phyloP scores from a whole-genome alignment of 495 filamentous ascomycete genomes.

The Penicillium turbatum region DNA sequence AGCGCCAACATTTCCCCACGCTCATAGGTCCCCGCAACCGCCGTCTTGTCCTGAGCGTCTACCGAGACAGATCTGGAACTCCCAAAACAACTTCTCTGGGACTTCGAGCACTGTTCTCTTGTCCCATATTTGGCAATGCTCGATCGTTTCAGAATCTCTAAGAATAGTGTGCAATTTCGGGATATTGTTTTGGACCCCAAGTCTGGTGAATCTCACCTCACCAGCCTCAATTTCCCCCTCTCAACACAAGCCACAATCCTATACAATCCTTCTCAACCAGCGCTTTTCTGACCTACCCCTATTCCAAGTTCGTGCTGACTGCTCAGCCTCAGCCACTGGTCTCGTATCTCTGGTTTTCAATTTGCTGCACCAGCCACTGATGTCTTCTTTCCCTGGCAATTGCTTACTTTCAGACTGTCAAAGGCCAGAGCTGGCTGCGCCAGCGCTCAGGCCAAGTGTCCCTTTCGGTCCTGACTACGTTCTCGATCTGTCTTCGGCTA shows the following conservation, averaged over 20 bases:
- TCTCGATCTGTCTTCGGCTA: background rate
- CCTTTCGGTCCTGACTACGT: no score
- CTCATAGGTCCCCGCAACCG: constrained; percentile 19
- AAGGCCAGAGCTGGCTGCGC: background rate
- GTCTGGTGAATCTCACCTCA: background rate
- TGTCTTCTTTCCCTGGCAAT: background rate
- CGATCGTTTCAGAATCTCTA: constrained; percentile 15
- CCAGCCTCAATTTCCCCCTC: constrained; percentile 10
- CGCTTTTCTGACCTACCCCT: background rate
- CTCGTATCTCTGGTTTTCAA: constrained; percentile 8
- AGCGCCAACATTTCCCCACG: background rate
- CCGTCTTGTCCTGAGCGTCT: constrained; percentile 17
- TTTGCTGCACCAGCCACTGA: constrained; percentile 24
- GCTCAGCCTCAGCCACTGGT: constrained; percentile 25
- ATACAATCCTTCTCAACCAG: constrained; percentile 1
- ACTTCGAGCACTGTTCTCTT: background rate
- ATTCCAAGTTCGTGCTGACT: background rate
- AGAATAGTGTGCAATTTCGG: constrained; percentile 20
- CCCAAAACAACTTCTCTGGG: background rate
- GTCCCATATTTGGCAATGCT: constrained; percentile 13
- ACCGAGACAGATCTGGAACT: constrained; percentile 12
- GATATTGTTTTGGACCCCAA: constrained; percentile 18
- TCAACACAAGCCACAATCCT: constrained; percentile 21
- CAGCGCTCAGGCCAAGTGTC: background rate
- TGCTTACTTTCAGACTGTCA: background rate